phyloP scores from a whole-genome alignment of 495 filamentous ascomycete species.

The Massariosphaeria phaeospora region DNA sequence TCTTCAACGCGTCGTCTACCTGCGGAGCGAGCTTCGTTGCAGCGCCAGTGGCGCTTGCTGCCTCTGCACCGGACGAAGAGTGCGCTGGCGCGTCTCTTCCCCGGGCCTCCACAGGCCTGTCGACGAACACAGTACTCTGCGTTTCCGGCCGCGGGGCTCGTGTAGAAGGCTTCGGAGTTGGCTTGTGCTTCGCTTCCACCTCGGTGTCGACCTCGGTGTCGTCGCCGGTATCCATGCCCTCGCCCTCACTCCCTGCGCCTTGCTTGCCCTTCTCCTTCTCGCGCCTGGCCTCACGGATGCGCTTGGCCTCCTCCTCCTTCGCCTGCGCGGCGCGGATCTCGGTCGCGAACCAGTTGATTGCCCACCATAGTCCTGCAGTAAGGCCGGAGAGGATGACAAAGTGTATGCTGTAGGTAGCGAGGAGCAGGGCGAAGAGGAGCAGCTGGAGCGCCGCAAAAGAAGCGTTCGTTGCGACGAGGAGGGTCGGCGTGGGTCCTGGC shows the following conservation, averaged over 20 bases:
- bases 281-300: slow-evolving; percentile 44
- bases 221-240: slow-evolving; percentile 38
- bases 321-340: slow-evolving; percentile 66
- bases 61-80: slow-evolving; percentile 6
- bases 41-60: slow-evolving; percentile 21
- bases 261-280: slow-evolving; percentile 37
- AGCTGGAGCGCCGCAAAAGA: slow-evolving; percentile 80
- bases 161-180: slow-evolving; percentile 16
- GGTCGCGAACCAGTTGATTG: slow-evolving; percentile 92
- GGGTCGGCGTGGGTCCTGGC: slow-evolving; percentile 78
- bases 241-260: slow-evolving; percentile 35
- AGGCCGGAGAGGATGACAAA: slow-evolving; percentile 76
- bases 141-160: slow-evolving; percentile 25
- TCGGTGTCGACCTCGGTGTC: slow-evolving; percentile 32
- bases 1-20: slow-evolving; percentile 28
- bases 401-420: slow-evolving; percentile 82
- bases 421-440: slow-evolving; percentile 67
- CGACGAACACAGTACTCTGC: slow-evolving; percentile 31
- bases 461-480: slow-evolving; percentile 84
- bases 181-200: slow-evolving; percentile 25
- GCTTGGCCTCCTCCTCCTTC: slow-evolving; percentile 58
- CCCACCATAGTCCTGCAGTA: slow-evolving; percentile 77
- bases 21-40: slow-evolving; percentile 11
- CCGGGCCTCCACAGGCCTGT: slow-evolving; percentile 13
- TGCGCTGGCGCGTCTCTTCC: slow-evolving; percentile 13